Conservation (phyloP, 2,329 filamentous ascomycete species). For the Hypoxylon sp. region DNA sequence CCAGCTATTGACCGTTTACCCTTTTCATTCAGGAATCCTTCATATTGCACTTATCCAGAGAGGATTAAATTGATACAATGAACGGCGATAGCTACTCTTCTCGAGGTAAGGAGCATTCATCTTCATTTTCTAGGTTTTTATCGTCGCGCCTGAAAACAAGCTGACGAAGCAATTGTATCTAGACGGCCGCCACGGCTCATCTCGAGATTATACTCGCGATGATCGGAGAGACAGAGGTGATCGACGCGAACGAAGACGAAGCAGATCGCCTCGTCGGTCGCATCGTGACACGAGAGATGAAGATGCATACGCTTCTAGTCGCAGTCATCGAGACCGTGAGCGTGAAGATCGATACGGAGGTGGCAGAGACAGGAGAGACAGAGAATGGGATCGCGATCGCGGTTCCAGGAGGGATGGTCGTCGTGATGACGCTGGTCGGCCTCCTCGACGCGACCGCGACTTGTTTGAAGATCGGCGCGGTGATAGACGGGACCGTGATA, state of each 20-base stretch:
- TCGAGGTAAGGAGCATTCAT: slow-evolving; percentile 71
- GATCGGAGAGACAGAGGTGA: slow-evolving; percentile 58
- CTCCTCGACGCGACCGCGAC: slow-evolving; percentile 70
- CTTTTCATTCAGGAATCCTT: slow-evolving; percentile 12
- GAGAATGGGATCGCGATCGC: slow-evolving; percentile 78
- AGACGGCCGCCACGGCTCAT: slow-evolving; percentile 68
- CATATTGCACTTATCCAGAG: slow-evolving; percentile 1
- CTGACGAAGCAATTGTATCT: slow-evolving; percentile 43
- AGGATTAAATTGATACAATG: slow-evolving; percentile 67
- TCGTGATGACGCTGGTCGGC: slow-evolving; percentile 71
- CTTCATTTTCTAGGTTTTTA: slow-evolving; percentile 20
- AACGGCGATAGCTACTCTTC: slow-evolving; percentile 88
- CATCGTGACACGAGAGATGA: slow-evolving; percentile 81
- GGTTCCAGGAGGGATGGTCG: slow-evolving; percentile 60
- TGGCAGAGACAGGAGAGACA: slow-evolving; percentile 59
- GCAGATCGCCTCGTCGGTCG: slow-evolving; percentile 81
- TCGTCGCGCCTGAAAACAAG: slow-evolving; percentile 41
- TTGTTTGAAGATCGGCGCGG: slow-evolving; percentile 73
- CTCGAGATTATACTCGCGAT: slow-evolving; percentile 69
- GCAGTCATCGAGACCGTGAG: slow-evolving; percentile 92
- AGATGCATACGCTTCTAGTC: slow-evolving; percentile 86
- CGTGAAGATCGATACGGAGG: slow-evolving; percentile 92
- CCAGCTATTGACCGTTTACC: slow-evolving; percentile 26
- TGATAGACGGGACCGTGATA: slow-evolving; percentile 58
- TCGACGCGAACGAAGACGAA: slow-evolving; percentile 73